These are phyloP conservation scores for Fusarium cicatricum DNA, from an alignment of 2,329 filamentous ascomycete genomes.

Conservation along the genomic window DNA sequence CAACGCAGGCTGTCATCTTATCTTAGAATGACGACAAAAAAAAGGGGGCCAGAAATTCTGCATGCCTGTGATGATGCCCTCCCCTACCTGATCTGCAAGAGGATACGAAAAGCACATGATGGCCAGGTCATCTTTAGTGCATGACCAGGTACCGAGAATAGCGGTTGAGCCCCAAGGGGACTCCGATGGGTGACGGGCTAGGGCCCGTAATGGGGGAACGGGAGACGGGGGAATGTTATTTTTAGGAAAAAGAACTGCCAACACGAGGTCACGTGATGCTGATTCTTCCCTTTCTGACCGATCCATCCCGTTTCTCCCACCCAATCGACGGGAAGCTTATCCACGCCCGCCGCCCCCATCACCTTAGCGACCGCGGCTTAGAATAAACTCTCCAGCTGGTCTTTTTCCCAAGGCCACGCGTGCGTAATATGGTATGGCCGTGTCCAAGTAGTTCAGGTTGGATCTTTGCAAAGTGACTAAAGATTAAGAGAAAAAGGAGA, in stretches of 20 bases:
- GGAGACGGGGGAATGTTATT: conserved; percentile 25
- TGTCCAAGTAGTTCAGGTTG: too few relatives aligned
- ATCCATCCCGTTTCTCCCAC: conserved; percentile 6
- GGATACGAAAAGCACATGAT: conserved; percentile 5
- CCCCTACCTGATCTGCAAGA: neutral
- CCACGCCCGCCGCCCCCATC: neutral
- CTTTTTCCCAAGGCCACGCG: neutral
- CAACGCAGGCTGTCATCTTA: conserved; percentile 2
- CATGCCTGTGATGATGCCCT: neutral
- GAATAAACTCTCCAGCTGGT: conserved; percentile 2
- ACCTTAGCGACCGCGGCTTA: neutral
- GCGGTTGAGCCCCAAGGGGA: conserved; percentile 20
- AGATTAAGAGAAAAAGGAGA: too few relatives aligned
- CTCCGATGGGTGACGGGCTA: conserved; percentile 13
- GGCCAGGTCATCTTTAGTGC: conserved; percentile 25
- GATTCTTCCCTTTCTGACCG: conserved; percentile 4
- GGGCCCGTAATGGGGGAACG: conserved; percentile 7
- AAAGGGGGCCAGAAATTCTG: neutral
- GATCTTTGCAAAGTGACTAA: too few relatives aligned
- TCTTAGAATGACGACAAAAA: neutral
- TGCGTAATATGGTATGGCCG: too few relatives aligned
- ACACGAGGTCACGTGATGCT: conserved; percentile 45
- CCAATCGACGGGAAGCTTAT: neutral
- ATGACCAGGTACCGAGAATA: conserved; percentile 35
- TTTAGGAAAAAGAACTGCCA: conserved; percentile 31